These are phyloP conservation scores for Plasmodium sp. DNA, from an alignment of 169 alveolate species.

Conservation along the genomic window DNA sequence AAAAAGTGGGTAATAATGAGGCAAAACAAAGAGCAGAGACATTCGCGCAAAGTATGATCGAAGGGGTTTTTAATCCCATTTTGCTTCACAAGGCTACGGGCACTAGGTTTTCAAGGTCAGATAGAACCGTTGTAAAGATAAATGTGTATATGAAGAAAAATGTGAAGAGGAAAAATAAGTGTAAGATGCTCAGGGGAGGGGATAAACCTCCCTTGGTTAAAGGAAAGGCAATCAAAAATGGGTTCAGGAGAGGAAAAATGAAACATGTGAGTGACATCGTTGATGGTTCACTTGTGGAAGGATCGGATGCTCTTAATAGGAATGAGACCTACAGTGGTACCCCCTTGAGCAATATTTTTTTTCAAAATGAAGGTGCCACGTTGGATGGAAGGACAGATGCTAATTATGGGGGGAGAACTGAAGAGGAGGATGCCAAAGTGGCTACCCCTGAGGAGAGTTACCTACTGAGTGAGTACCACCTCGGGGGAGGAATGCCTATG, in stretches of 20 bases:
- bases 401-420: background rate
- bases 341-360: background rate
- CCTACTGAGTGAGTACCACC: background rate
- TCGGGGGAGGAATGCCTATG: background rate
- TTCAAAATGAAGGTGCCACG: background rate
- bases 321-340: background rate
- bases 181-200: background rate
- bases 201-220: background rate
- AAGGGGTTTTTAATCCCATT: conserved; percentile 84
- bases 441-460: background rate
- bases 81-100: conserved; percentile 87
- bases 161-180: conserved; percentile 3
- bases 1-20: conserved; percentile 86
- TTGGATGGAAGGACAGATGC: background rate
- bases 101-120: conserved; percentile 77
- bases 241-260: background rate
- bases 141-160: conserved; percentile 67
- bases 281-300: background rate
- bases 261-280: background rate
- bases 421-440: background rate
- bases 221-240: background rate
- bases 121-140: conserved; percentile 54
- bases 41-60: conserved; percentile 84
- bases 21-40: conserved; percentile 85
- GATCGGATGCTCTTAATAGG: background rate